Percentiles rank a stretch among this genome's conserved stretches.
Evolutionary conservation across 352 stramenopile species (phyloP).

Genomic region (Blastocystis hominis): DNA sequence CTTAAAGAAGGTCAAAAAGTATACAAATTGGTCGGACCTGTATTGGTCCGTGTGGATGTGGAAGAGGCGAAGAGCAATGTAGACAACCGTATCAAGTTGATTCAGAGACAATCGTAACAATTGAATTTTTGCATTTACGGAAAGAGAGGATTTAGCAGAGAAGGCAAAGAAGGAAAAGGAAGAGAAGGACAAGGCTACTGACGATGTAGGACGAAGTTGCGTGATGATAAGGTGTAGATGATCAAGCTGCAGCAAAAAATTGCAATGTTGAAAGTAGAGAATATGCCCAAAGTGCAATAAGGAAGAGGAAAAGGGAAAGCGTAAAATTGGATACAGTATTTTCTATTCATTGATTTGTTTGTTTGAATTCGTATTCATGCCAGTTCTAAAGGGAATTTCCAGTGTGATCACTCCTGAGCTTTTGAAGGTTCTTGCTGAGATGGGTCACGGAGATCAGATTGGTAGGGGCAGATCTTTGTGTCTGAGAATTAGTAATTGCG

Average conservation of each 20-base stretch:
- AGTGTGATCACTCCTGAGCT: constrained; percentile 51
- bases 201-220: background rate
- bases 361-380: constrained; percentile 15
- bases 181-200: constrained; percentile 10
- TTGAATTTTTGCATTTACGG: background rate
- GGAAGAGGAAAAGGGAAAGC: background rate
- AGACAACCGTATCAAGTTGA: constrained; percentile 53
- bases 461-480: background rate
- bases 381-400: constrained; percentile 52
- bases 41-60: constrained; percentile 55
- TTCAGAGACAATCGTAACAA: constrained; percentile 44
- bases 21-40: constrained; percentile 59
- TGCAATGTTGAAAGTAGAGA: constrained; percentile 42
- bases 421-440: constrained; percentile 39
- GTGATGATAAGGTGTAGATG: background rate
- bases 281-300: background rate
- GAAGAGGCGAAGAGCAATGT: constrained; percentile 59
- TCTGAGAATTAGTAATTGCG: constrained; percentile 11
- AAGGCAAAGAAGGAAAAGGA: constrained; percentile 54
- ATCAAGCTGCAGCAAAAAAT: constrained; percentile 44
- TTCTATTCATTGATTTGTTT: background rate
- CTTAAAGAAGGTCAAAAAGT: constrained; percentile 49
- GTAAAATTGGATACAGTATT: background rate
- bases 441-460: constrained; percentile 58
- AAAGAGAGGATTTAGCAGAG: constrained; percentile 33